phyloP scores from a whole-genome alignment of 129 eudicot genomes.

The Smallanthus sonchifolius region DNA sequence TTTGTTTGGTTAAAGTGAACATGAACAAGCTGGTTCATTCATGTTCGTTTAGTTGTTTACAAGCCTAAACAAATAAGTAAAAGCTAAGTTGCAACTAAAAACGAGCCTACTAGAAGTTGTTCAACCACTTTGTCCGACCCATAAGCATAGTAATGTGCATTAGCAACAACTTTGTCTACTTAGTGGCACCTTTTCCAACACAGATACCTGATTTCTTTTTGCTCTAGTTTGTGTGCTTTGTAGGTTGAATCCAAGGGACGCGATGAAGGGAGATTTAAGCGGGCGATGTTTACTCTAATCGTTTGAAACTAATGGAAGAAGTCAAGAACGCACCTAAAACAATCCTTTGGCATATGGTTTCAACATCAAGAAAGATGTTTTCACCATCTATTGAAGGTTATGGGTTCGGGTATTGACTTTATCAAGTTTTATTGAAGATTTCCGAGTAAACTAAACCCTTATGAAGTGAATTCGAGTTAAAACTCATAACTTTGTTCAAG shows the following conservation, averaged over 20 bases:
- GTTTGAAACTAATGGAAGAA: conserved; percentile 43
- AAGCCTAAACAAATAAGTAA: too few species aligned
- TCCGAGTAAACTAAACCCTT: conserved; percentile 54
- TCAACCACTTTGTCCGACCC: not conserved
- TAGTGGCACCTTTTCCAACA: not conserved
- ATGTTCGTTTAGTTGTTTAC: too few species aligned
- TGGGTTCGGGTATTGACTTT: conserved; percentile 99
- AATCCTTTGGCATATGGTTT: conserved; percentile 52
- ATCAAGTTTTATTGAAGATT: conserved; percentile 28
- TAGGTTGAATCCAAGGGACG: conserved; percentile 23
- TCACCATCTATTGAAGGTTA: conserved; percentile 48
- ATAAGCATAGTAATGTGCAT: not conserved
- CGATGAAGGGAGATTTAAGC: conserved; percentile 25
- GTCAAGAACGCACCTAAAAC: conserved; percentile 99
- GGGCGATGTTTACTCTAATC: conserved; percentile 42
- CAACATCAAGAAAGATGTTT: conserved; percentile 18
- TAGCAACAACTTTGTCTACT: not conserved
- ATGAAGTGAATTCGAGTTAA: conserved; percentile 21
- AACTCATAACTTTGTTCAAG: conserved; percentile 18
- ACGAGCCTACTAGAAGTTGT: not conserved
- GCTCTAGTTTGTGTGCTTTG: conserved; percentile 22
- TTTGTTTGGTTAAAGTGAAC: too few species aligned
- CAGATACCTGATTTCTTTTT: not conserved
- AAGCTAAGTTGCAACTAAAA: too few species aligned
- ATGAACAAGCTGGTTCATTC: too few species aligned